These are phyloP conservation scores for Pharnaceum exiguum DNA, from an alignment of 148 eudicot species.

Conservation along the genomic window DNA sequence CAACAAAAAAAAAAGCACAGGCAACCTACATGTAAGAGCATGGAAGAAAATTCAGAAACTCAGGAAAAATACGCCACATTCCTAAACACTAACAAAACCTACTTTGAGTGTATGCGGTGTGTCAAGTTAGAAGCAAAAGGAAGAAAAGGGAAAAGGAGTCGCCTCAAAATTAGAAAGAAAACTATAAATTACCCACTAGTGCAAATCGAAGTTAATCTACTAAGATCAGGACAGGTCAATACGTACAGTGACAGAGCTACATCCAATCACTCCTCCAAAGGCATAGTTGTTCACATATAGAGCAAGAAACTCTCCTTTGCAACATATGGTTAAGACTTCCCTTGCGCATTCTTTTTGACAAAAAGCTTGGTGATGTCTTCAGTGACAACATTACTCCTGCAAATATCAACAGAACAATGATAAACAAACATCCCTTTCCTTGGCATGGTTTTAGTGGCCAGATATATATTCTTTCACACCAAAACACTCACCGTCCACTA, in stretches of 20 bases:
- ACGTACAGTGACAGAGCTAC: not conserved
- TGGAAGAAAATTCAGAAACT: too few relatives aligned
- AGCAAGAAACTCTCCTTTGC: not conserved
- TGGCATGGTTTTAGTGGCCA: not conserved
- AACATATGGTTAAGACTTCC: slow-evolving; percentile 7
- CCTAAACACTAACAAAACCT: too few relatives aligned
- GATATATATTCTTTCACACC: not conserved
- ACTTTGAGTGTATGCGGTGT: too few relatives aligned
- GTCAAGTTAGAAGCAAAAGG: too few relatives aligned
- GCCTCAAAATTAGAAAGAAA: too few relatives aligned
- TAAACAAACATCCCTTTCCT: not conserved
- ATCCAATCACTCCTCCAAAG: not conserved
- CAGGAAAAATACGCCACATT: too few relatives aligned
- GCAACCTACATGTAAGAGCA: too few relatives aligned
- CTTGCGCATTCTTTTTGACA: slow-evolving; percentile 29
- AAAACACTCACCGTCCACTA: slow-evolving; percentile 58
- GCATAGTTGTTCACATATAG: not conserved
- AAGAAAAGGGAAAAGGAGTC: too few relatives aligned
- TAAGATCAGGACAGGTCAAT: not conserved
- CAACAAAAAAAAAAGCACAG: too few relatives aligned
- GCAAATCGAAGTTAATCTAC: too few relatives aligned
- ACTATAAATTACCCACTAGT: too few relatives aligned
- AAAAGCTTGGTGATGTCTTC: slow-evolving; percentile 84
- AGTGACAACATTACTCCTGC: slow-evolving; percentile 88
- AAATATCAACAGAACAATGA: slow-evolving; percentile 10